Base-by-base conservation (phyloP, 768 basidiomycete species). In the Lactifluus echinatus region DNA sequence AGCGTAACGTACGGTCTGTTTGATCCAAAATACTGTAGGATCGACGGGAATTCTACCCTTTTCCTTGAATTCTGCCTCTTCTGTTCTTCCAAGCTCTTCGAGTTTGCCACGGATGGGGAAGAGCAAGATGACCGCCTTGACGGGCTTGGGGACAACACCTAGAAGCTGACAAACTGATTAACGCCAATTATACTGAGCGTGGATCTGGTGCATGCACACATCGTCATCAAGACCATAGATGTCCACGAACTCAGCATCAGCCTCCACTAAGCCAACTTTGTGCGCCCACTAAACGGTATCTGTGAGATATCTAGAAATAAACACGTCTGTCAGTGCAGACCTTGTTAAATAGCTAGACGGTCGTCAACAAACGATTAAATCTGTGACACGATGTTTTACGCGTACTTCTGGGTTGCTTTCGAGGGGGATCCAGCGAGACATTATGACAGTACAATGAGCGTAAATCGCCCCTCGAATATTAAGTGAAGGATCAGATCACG, bases 71-170 rank as follows among this genome's bases (percentile, higher is more conserved):
- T 69, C 67, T 42, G 70, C 71, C 61, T 93, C 90, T 60, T 92
- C 88, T 44, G 74, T 72, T 40, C 74, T 73, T 42, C 83, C 74
- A 42, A 74, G 77, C 21, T 68, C 58, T n/a, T 80, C 78, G 11
- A 81, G 69, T 17, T 69, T 69, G 1, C 79, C 78, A 0, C 77
- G 69, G 53, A 82, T 76, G 4, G 94, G 94, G 71, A 95, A 98
- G 23, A 96, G 77, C 6, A 98, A 74, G 7, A 95, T 73, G 8
- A 96, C 80, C 0, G 94, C 94, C 66, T 87, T 86, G 31, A 87
- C 87, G 0, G 88, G 92, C 60, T 76, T 68, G 0, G 86, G 75
- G 0, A 94, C 84, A 66, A 89, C 75, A 0, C 56, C 71, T 2
- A 95, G 80, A 33, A 93, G 77, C 81, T 96, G 39, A 45, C 4